These are phyloP conservation scores for Pythium biforme DNA, from an alignment of 352 stramenopile genomes.

Conservation along the genomic window DNA sequence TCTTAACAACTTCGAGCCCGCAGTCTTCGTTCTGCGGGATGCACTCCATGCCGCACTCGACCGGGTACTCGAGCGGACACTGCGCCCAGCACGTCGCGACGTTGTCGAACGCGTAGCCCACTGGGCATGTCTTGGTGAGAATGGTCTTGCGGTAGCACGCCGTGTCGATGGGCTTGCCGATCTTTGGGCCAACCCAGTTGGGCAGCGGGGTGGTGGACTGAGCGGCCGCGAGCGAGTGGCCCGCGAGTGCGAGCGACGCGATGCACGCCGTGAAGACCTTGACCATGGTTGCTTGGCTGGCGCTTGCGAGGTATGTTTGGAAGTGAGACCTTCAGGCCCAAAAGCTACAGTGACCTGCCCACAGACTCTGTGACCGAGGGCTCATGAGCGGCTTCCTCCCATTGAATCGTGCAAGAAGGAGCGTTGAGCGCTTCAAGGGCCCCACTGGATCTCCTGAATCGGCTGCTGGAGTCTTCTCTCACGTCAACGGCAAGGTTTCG, in stretches of 20 bases:
- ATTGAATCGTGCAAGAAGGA: no score
- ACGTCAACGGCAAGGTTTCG: no score
- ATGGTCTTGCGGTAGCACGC: slow-evolving; percentile 57
- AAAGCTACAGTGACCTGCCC: no score
- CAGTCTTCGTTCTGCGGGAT: slow-evolving; percentile 71
- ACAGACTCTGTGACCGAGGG: no score
- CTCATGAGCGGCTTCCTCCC: no score
- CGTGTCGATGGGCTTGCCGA: slow-evolving; percentile 30
- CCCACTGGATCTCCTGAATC: no score
- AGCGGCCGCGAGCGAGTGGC: slow-evolving; percentile 12
- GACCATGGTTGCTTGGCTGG: slow-evolving; percentile 3
- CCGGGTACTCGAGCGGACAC: slow-evolving; percentile 71
- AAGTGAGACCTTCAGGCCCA: no score
- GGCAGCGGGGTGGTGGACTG: slow-evolving; percentile 19
- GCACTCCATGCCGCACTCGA: slow-evolving; percentile 68
- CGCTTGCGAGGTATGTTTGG: no score
- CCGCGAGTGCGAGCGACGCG: slow-evolving; percentile 9
- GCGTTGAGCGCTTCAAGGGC: no score
- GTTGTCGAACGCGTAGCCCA: slow-evolving; percentile 50
- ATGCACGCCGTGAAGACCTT: slow-evolving; percentile 12
- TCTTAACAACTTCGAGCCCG: slow-evolving; percentile 43
- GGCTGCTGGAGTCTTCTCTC: no score
- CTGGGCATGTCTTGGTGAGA: slow-evolving; percentile 33
- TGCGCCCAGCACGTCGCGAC: slow-evolving; percentile 59
- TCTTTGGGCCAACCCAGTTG: slow-evolving; percentile 36